Percentiles rank a stretch among this genome's conserved stretches.
Conservation (phyloP, 352 stramenopile genomes). For the Globisporangium spiculum region DNA sequence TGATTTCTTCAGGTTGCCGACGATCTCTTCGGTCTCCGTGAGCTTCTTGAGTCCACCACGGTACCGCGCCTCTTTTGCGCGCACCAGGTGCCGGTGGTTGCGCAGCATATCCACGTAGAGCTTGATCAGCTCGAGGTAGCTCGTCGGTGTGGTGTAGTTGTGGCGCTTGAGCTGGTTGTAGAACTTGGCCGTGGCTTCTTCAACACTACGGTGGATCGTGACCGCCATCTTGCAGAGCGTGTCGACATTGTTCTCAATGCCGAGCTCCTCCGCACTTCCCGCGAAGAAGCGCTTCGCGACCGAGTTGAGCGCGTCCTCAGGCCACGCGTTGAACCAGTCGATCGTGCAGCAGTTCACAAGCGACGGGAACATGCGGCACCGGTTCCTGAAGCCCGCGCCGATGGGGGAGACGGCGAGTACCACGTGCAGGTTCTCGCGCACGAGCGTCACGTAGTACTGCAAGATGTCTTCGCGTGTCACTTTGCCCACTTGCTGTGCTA, state of each 20-base stretch:
- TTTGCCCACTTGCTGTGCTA: slow-evolving; percentile 76
- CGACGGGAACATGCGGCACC: slow-evolving; percentile 93
- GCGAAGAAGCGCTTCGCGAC: slow-evolving; percentile 91
- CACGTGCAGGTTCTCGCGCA: slow-evolving; percentile 93
- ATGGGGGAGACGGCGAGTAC: slow-evolving; percentile 93
- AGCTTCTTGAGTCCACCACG: slow-evolving; percentile 90
- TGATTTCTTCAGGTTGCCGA: slow-evolving; percentile 89
- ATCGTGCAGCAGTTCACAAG: slow-evolving; percentile 95
- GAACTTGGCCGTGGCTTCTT: slow-evolving; percentile 75
- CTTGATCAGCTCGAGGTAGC: slow-evolving; percentile 94
- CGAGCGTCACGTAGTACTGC: slow-evolving; percentile 87
- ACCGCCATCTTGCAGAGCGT: slow-evolving; percentile 91
- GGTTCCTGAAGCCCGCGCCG: slow-evolving; percentile 88
- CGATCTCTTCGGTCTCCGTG: slow-evolving; percentile 90
- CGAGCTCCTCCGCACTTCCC: slow-evolving; percentile 75
- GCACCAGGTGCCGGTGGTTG: slow-evolving; percentile 81
- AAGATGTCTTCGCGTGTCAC: slow-evolving; percentile 84
- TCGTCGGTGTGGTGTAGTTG: slow-evolving; percentile 96
- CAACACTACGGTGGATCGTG: slow-evolving; percentile 91
- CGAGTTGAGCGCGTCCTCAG: slow-evolving; percentile 90
- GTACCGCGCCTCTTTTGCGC: slow-evolving; percentile 79
- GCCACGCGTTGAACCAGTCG: slow-evolving; percentile 96
- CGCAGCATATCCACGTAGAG: slow-evolving; percentile 91
- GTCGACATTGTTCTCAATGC: slow-evolving; percentile 87
- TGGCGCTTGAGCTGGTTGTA: slow-evolving; percentile 85